phyloP scores from a whole-genome alignment of 2,329 filamentous ascomycete species.

The Arthrocladium fulminans region DNA sequence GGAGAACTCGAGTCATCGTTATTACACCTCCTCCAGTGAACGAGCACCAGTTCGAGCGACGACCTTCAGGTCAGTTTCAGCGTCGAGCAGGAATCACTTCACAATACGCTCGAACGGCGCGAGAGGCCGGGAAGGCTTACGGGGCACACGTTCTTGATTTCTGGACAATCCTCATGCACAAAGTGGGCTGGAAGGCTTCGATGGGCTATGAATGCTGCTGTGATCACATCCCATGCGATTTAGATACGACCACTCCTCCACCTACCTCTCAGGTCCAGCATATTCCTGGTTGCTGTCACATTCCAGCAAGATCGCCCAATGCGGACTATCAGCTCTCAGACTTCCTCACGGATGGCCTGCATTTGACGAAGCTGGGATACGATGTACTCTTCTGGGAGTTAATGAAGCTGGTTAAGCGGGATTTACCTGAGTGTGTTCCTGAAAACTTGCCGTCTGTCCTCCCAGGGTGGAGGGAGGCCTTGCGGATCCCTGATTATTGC shows the following conservation, averaged over 20 bases:
- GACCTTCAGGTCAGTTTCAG: conserved; percentile 41
- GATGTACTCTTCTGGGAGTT: conserved; percentile 47
- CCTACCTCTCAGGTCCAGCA: conserved; percentile 44
- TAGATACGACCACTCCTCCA: conserved; percentile 41
- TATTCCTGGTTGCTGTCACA: conserved; percentile 4
- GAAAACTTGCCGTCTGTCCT: conserved; percentile 45
- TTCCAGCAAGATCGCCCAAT: not conserved
- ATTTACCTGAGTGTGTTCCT: conserved; percentile 49
- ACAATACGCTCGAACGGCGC: conserved; percentile 57
- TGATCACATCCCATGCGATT: conserved; percentile 39
- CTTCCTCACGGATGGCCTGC: conserved; percentile 39
- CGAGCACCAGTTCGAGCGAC: conserved; percentile 54
- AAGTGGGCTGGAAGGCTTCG: conserved; percentile 42
- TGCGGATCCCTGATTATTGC: not conserved
- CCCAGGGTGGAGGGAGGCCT: conserved; percentile 39
- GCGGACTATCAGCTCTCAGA: conserved; percentile 13
- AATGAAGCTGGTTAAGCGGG: conserved; percentile 41
- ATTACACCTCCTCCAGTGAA: conserved; percentile 72
- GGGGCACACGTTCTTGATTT: conserved; percentile 64
- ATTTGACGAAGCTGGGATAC: conserved; percentile 51
- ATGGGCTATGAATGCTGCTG: conserved; percentile 43
- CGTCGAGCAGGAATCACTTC: conserved; percentile 54
- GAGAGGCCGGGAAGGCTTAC: conserved; percentile 50
- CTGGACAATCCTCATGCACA: conserved; percentile 67
- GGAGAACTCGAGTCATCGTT: conserved; percentile 65